Conservation (phyloP, 805 yeast species). For the Ogataea ramenticola region DNA sequence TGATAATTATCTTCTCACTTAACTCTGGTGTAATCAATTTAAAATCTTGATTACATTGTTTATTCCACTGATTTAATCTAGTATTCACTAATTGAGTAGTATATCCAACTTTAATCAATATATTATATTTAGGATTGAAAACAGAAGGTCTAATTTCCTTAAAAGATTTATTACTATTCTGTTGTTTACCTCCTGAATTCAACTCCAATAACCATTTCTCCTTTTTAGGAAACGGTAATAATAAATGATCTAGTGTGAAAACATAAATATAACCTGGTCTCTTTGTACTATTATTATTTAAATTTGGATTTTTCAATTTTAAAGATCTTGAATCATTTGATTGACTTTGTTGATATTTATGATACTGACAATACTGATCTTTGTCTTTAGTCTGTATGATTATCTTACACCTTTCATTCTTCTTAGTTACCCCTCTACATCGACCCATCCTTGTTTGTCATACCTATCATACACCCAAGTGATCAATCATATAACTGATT, state of each 20-base stretch:
- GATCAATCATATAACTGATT: no score
- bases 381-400: slow-evolving; percentile 11
- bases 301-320: background rate
- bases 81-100: slow-evolving; percentile 37
- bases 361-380: slow-evolving; percentile 27
- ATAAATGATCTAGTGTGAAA: slow-evolving; percentile 38
- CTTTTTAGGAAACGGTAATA: slow-evolving; percentile 18
- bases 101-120: slow-evolving; percentile 46
- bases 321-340: background rate
- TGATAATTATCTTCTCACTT: slow-evolving; percentile 10
- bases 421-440: slow-evolving; percentile 35
- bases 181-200: slow-evolving; percentile 5
- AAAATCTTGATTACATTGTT: slow-evolving; percentile 41
- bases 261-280: slow-evolving; percentile 39
- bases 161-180: no score
- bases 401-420: slow-evolving; percentile 34
- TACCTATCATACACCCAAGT: no score
- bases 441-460: no score
- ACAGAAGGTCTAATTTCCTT: slow-evolving; percentile 21
- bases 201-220: slow-evolving; percentile 28
- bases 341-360: slow-evolving; percentile 11
- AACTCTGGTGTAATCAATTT: slow-evolving; percentile 29
- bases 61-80: slow-evolving; percentile 45
- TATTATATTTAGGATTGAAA: slow-evolving; percentile 30
- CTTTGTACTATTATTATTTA: background rate